These are phyloP conservation scores for Aspergillus avenaceus DNA, from an alignment of 495 filamentous ascomycete species.

Conservation along the genomic window DNA sequence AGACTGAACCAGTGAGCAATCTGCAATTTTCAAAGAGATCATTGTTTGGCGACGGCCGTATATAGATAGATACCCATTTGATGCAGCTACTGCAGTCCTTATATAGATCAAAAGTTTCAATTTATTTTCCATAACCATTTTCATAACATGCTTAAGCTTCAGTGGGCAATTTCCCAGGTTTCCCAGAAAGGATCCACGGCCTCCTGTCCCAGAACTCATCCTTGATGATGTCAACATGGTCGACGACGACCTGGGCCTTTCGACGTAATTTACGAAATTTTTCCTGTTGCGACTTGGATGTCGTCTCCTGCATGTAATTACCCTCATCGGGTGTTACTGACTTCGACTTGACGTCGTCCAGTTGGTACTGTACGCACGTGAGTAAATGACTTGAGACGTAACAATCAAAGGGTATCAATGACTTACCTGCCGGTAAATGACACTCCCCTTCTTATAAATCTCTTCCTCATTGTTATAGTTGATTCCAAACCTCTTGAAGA, in stretches of 20 bases:
- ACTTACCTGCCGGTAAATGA: conserved; percentile 75
- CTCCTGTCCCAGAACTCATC: conserved; percentile 87
- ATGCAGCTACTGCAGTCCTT: background rate
- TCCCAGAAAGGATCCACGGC: conserved; percentile 81
- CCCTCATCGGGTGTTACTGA: conserved; percentile 13
- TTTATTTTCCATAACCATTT: conserved; percentile 14
- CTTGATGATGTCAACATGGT: conserved; percentile 89
- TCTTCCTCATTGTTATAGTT: conserved; percentile 97
- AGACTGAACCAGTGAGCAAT: conserved; percentile 3
- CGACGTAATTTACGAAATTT: conserved; percentile 69
- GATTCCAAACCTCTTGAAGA: conserved; percentile 83
- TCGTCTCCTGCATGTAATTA: conserved; percentile 13
- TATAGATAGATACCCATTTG: conserved; percentile 35
- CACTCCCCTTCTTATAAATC: conserved; percentile 89
- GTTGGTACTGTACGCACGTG: conserved; percentile 35
- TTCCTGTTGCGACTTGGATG: conserved; percentile 72
- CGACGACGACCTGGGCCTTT: conserved; percentile 72
- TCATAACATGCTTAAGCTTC: conserved; percentile 31
- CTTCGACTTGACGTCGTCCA: conserved; percentile 28
- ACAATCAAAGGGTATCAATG: background rate
- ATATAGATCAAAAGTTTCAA: conserved; percentile 8
- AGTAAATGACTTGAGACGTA: no score
- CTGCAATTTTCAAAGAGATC: conserved; percentile 8
- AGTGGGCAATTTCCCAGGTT: conserved; percentile 61
- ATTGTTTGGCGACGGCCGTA: conserved; percentile 17